phyloP scores from a whole-genome alignment of 2,329 filamentous ascomycete genomes.

The Calonectria hongkongensis region DNA sequence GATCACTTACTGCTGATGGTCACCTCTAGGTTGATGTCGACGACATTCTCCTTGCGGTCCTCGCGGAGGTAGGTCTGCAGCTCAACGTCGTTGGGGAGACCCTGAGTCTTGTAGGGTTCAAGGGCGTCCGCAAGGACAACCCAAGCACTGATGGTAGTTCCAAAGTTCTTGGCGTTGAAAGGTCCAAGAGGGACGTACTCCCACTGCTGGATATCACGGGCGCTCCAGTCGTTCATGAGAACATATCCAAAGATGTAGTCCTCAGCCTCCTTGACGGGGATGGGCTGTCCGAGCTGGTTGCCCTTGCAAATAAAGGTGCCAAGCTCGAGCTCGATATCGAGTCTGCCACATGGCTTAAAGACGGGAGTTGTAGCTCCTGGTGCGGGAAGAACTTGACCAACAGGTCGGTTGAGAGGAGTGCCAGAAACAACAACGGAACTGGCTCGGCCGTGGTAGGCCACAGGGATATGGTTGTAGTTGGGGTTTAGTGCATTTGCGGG shows the following conservation, averaged over 20 bases:
- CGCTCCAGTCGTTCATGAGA: conserved; percentile 79
- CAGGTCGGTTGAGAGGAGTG: conserved; percentile 81
- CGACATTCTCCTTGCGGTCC: conserved; percentile 60
- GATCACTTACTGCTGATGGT: conserved; percentile 60
- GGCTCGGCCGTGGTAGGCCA: conserved; percentile 87
- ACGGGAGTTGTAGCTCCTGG: conserved; percentile 70
- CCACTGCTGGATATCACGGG: conserved; percentile 76
- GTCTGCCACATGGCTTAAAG: conserved; percentile 73
- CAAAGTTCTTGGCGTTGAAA: conserved; percentile 77
- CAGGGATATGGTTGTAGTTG: conserved; percentile 87
- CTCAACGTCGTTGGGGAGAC: conserved; percentile 57
- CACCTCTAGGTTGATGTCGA: conserved; percentile 62
- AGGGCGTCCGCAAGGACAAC: conserved; percentile 77
- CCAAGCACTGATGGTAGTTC: conserved; percentile 77
- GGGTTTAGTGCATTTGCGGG: conserved; percentile 84
- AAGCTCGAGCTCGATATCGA: conserved; percentile 87
- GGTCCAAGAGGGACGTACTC: conserved; percentile 79
- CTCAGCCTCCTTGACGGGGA: conserved; percentile 79
- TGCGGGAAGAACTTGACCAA: conserved; percentile 79
- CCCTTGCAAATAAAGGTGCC: conserved; percentile 82
- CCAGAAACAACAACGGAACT: conserved; percentile 85
- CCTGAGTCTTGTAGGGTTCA: conserved; percentile 51
- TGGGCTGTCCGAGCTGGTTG: conserved; percentile 79
- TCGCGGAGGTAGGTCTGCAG: conserved; percentile 73
- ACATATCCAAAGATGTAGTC: conserved; percentile 83